Percentiles rank a stretch among this genome's conserved stretches.
Evolutionary conservation across 345 rosid genomes (phyloP).

Genomic region (Rhizophora mangle): DNA sequence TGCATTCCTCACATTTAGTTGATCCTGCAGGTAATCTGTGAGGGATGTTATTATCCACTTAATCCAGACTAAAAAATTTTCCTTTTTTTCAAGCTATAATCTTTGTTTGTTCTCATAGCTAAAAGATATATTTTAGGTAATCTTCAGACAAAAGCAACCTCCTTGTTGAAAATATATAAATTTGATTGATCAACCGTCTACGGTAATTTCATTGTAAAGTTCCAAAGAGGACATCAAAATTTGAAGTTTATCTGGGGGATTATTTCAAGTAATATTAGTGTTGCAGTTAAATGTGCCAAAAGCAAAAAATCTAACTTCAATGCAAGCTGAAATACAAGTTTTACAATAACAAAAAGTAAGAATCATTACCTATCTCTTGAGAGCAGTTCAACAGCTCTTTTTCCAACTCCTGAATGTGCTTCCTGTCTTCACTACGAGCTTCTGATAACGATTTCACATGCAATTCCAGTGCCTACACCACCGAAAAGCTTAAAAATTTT

Average conservation of each 20-base stretch:
- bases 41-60: slow-evolving; percentile 12
- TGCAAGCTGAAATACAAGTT: slow-evolving; percentile 1
- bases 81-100: no score
- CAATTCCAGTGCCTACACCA: slow-evolving; percentile 55
- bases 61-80: slow-evolving; percentile 7
- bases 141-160: no score
- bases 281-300: background rate
- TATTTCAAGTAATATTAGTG: background rate
- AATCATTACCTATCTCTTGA: slow-evolving; percentile 72
- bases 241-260: background rate
- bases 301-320: background rate
- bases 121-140: no score
- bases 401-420: slow-evolving; percentile 57
- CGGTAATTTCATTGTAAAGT: background rate
- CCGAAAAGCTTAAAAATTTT: background rate
- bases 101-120: no score
- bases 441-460: slow-evolving; percentile 57
- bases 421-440: slow-evolving; percentile 52
- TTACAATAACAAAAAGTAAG: slow-evolving; percentile 9
- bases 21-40: slow-evolving; percentile 83
- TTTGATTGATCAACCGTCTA: no score
- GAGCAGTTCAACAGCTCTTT: slow-evolving; percentile 65
- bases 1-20: slow-evolving; percentile 54
- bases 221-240: background rate
- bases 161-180: no score